These are phyloP conservation scores for Apophysomyces trapeziformis DNA, from an alignment of 371 early-diverging fungal genomes.

Conservation along the genomic window DNA sequence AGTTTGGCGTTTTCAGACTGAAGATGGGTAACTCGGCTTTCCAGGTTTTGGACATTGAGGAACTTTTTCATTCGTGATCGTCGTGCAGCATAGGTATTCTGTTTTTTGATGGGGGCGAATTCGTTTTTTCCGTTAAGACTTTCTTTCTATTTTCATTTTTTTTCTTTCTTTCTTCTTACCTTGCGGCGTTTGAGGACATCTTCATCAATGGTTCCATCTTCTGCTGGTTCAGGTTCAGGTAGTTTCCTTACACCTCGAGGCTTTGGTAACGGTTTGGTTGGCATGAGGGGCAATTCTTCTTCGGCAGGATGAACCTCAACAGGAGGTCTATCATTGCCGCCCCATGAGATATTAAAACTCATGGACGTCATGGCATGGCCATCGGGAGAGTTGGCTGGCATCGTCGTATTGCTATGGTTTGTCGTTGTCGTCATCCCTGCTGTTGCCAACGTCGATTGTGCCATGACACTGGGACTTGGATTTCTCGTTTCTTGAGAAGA, in stretches of 20 bases:
- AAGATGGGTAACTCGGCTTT: slow-evolving; percentile 73
- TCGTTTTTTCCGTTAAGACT: background rate
- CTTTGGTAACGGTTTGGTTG: slow-evolving; percentile 43
- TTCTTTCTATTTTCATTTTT: no score
- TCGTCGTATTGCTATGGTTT: background rate
- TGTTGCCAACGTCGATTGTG: background rate
- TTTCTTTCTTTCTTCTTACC: slow-evolving; percentile 19
- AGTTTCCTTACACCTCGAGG: slow-evolving; percentile 49
- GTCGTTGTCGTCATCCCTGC: background rate
- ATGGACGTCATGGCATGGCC: background rate
- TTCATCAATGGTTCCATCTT: slow-evolving; percentile 52
- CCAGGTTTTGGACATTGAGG: slow-evolving; percentile 80
- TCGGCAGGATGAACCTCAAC: slow-evolving; percentile 33
- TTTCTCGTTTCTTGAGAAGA: background rate
- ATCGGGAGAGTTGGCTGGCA: background rate
- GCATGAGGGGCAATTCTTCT: slow-evolving; percentile 18
- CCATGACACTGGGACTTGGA: background rate
- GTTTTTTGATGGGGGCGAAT: background rate
- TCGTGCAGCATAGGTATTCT: slow-evolving; percentile 95
- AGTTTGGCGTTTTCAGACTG: slow-evolving; percentile 78
- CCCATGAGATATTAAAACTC: slow-evolving; percentile 54
- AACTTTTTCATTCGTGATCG: slow-evolving; percentile 89
- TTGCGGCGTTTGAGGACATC: slow-evolving; percentile 46
- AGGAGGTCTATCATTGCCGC: slow-evolving; percentile 52
- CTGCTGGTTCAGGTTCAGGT: slow-evolving; percentile 52